Base-by-base conservation (phyloP, 306 rosid genomes). In the Begonia masoniana region DNA sequence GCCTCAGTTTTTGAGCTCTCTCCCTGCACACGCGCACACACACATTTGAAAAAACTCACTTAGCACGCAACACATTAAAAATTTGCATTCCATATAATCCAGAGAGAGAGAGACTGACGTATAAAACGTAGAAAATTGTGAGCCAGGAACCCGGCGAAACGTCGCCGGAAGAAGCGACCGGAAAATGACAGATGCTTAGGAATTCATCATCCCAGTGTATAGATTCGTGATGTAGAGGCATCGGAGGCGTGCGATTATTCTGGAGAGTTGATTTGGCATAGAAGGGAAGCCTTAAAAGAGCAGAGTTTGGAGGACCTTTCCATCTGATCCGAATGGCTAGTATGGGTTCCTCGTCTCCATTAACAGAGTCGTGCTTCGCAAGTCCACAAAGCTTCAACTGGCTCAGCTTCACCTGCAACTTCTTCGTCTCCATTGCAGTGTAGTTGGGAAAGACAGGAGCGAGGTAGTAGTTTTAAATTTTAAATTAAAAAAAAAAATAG, bases 151-250 rank as follows among this genome's bases (percentile, higher is more conserved):
- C 58, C 15, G 53, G 6, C 13, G 66, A 46, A 5, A n/a, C 48
- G 2, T 62, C 26, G 21, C 61, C 52, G 65, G 74, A 15, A 15
- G 62, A 7, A 14, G 19, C 13, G 39, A 31, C 8, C 39, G 54
- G 53, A 17, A 74, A 61, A 24, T 43, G 58, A 60, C 75, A 65
- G 43, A 65, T 15, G 16, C 61, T 61, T 47, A 53, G 41, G 41
- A 69, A 74, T 31, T 69, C 69, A 7, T 65, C 63, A 9, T 76
- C 74, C 87, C 88, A 83, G 3, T 68, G 46, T 14, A 69, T 39
- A 58, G 36, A 15, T 62, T 31, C 15, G 0, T 52, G 3, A 54
- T 51, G 23, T 13, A 67, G 21, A 43, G 21, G 46, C 15, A 46
- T 60, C 0, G 52, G 63, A 5, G 51, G 3, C 13, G 83, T 77